A percentile compares a stretch with the other conserved stretches of the same genome.
These are phyloP conservation scores for Dothidotthia symphoricarpi DNA, from an alignment of 2,329 filamentous ascomycete species.

Conservation along the genomic window DNA sequence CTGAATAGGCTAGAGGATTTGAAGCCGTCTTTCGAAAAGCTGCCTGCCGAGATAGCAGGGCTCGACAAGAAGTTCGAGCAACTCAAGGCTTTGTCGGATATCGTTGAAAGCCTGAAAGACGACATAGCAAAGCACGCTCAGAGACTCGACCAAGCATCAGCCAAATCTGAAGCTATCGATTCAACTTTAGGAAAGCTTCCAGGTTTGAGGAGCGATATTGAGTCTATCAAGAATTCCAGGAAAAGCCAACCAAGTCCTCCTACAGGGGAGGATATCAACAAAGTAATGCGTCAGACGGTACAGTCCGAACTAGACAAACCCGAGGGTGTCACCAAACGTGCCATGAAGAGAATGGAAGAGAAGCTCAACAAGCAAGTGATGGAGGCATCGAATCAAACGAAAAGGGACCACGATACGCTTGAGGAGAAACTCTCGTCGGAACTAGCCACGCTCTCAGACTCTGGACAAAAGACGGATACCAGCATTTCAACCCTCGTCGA, in stretches of 20 bases:
- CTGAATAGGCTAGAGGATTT: not conserved
- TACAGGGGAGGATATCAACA: not conserved
- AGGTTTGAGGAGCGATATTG: not conserved
- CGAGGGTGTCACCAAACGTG: not conserved
- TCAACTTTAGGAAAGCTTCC: not conserved
- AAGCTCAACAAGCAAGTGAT: not conserved
- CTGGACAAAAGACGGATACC: not conserved
- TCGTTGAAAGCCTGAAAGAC: not conserved
- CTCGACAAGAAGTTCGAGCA: not conserved
- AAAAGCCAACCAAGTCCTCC: slow-evolving; percentile 1
- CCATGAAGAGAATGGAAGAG: not conserved
- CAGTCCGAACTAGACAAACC: not conserved
- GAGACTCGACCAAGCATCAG: too few species aligned
- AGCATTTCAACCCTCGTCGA: slow-evolving; percentile 2
- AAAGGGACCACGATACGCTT: not conserved
- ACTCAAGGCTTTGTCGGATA: not conserved
- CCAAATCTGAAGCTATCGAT: too few species aligned
- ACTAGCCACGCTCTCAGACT: not conserved
- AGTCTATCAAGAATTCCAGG: slow-evolving; percentile 1
- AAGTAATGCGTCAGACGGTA: too few species aligned
- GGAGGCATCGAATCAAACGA: not conserved
- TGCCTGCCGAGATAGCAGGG: slow-evolving; percentile 1
- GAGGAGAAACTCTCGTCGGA: not conserved
- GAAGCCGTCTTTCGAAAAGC: not conserved
- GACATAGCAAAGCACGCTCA: too few species aligned